Evolutionary conservation across 768 basidiomycete genomes (phyloP), one percentile per base, ranked within the genome.

Genomic region (Pisolithus albus): DNA sequence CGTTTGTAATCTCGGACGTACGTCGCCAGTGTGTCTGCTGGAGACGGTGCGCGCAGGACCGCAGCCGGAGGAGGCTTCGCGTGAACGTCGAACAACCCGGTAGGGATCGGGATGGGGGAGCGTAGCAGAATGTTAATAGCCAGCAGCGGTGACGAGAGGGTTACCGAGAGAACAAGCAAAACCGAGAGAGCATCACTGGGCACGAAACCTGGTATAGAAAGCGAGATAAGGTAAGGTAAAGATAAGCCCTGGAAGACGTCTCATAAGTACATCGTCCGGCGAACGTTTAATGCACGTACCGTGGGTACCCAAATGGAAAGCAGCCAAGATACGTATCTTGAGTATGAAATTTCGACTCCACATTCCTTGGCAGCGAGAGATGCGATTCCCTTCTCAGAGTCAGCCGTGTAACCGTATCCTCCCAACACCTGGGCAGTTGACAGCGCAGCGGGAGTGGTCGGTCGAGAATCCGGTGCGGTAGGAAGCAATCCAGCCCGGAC

Each of bases 221-320:
- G 60, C 37, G 61, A 65, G 51, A 68, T 56, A 49, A 85, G 63
- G 69, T 85, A 88, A 56, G 87, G 85, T 39, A 85, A 67, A 42
- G 82, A 74, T 53, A 88, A 70, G 37, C 57, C 73, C 86, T 89
- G 50, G 1, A 57, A 46, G 51, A 19, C 49, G 28, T 46, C 18
- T 21, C 28, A 24, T 24, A 6, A 41, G 9, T 52, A 26, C 13
- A 46, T 21, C 51, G 36, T 30, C 40, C 50, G 6, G 32, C 32
- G 4, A 7, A 36, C 19, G 4, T 18, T 37, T 23, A 44, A 43
- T 42, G 37, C 3, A 75, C 85, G 64, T 67, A 86, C 86, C 53
- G 84, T 62, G 47, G 87, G 87, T 34, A 84, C 62, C 82, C 83
- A 86, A 55, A 88, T 81, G 37, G 74, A 73, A 53, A 81, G 62